Evolutionary conservation across 805 yeast genomes (phyloP).

Genomic region (Zygosaccharomyces bisporus): DNA sequence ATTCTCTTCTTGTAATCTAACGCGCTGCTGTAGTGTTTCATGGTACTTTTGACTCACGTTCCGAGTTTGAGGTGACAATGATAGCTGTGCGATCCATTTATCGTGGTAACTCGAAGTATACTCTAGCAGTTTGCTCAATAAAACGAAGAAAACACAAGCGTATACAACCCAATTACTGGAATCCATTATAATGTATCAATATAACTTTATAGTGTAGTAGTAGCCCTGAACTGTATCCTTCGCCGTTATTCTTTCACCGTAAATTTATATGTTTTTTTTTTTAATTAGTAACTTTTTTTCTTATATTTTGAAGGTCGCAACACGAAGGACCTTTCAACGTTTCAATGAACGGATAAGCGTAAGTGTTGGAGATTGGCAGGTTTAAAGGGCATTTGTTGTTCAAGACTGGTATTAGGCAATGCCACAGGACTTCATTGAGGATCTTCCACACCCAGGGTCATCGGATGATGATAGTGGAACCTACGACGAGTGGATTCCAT

Average conservation of each 20-base stretch:
- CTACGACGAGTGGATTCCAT: constrained; percentile 73
- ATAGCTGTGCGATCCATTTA: constrained; percentile 18
- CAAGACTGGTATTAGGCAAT: constrained; percentile 9
- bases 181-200: not conserved
- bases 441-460: constrained; percentile 20
- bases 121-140: constrained; percentile 23
- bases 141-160: constrained; percentile 21
- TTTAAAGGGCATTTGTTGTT: not conserved
- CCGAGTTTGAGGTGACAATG: constrained; percentile 20
- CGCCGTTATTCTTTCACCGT: not conserved
- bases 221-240: not conserved
- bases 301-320: not conserved
- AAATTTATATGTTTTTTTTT: too few species aligned
- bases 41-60: constrained; percentile 32
- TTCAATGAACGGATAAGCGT: not conserved
- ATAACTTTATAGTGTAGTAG: not conserved
- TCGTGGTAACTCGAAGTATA: constrained; percentile 25
- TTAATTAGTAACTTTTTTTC: not conserved
- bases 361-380: not conserved
- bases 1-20: constrained; percentile 48
- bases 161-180: constrained; percentile 21
- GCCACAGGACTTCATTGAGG: constrained; percentile 28
- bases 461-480: constrained; percentile 33
- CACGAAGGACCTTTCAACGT: not conserved
- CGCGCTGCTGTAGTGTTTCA: constrained; percentile 43